Evolutionary conservation across 352 stramenopile species (phyloP), one percentile per base, ranked within the genome.

Genomic region (Phytopythium sindhum): DNA sequence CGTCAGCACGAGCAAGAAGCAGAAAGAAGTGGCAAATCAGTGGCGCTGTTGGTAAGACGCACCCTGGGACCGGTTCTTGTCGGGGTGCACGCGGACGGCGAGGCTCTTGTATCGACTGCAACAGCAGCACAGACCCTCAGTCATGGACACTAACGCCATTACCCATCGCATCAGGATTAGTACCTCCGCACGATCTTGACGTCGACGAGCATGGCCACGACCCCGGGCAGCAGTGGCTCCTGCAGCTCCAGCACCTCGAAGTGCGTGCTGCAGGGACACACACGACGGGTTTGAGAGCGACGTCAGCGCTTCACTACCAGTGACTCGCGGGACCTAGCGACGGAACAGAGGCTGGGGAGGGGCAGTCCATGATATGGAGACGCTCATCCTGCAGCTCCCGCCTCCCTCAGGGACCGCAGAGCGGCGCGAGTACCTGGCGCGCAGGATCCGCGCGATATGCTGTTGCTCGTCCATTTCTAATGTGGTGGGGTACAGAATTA

Each of bases 31-130:
- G 15, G 54, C 39, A 21, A 23, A 41, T 23, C 29, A 48, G 1
- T 52, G 21, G 41, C 14, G 14, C 51, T 4, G n/a, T n/a, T n/a
- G n/a, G n/a, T 31, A 17, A 9, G 1, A 69, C 17, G 17, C 59
- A 84, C 75, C 70, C 33, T 23, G 57, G n/a, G 66, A 39, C 47
- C 70, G 80, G 60, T 81, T 88, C 68, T 88, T 88, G 74, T 88
- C 78, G 44, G 78, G 78, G 56, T 88, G 78, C 19, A 88, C 77
- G 64, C 69, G 74, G 29, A 88, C 69, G 19, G 78, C 78, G 31
- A 84, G 47, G 57, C 74, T 54, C 65, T 84, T 88, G 74, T 86
- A 88, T 28, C 66, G 72, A 54, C 68, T 78, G 31, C 12, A 33
- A 12, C 15, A 28, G 28, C 21, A 24, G 59, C 29, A 60, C 6